Base-by-base conservation (phyloP, 2,329 filamentous ascomycete species). In the Alternaria alternata region DNA sequence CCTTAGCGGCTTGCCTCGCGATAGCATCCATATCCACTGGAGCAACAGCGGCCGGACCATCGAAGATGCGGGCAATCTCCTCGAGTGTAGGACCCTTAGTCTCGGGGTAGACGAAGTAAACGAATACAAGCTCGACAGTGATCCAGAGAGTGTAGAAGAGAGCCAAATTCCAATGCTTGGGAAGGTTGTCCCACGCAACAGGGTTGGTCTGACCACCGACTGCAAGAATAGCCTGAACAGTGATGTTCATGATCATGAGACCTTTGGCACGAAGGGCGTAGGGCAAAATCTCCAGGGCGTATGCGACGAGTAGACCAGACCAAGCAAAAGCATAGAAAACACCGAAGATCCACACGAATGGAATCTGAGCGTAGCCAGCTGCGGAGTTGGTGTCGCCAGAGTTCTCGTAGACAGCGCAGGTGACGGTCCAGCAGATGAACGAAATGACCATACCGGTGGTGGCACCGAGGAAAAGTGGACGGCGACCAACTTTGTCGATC, bases 11-110 rank as follows among this genome's bases (percentile, higher is more conserved):
- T 16, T 69, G 69, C 48, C 63, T 62, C 51, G 72, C 71, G 22
- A 74, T 62, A 14, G 66, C 63, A 32, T 68, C 62, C 54, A 74
- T 60, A 47, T 69, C 61, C 28, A 73, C 57, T 14, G 72, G 65
- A 7, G 71, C 71, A 57, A 76, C 74, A 18, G 85, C 86, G 28
- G 83, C 80, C 14, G 87, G 83, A 20, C 88, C 89, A 65, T 91
- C 89, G 68, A 91, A 91, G 73, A 91, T 89, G 66, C 85, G 85
- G 53, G 88, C 86, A 64, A 90, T 85, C 74, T 90, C 88, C 74
- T 91, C 89, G 0, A 91, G 86, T 2, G 88, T 91, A 0, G 88
- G 87, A 2, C 89, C 89, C 71, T 87, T 88, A 14, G 89, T 92
- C 80, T 92, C 68, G 20, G 65, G 65, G 41, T 70, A 70, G 18